These are phyloP conservation scores for Ustilago bromivora DNA, from an alignment of 1,284 basidiomycete genomes.

Conservation along the genomic window DNA sequence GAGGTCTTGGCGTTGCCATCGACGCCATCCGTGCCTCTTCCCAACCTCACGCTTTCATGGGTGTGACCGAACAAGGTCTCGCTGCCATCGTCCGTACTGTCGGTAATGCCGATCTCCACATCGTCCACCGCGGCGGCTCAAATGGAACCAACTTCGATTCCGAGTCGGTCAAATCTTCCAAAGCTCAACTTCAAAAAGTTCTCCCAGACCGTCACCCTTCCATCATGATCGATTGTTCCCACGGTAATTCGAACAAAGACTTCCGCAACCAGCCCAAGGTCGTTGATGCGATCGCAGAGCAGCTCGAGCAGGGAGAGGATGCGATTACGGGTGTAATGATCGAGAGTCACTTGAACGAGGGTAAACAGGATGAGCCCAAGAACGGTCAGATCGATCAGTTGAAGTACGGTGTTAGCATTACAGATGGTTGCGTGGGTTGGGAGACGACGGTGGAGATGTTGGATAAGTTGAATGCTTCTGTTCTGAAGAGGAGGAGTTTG, in stretches of 20 bases:
- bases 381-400: constrained; percentile 61
- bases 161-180: constrained; percentile 80
- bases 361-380: constrained; percentile 69
- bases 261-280: constrained; percentile 72
- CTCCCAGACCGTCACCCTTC: constrained; percentile 56
- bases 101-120: constrained; percentile 76
- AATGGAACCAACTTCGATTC: constrained; percentile 75
- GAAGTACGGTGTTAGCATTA: constrained; percentile 69
- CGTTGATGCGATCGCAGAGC: constrained; percentile 80
- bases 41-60: constrained; percentile 68
- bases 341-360: constrained; percentile 87
- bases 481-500: constrained; percentile 39
- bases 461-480: constrained; percentile 67
- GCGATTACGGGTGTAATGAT: constrained; percentile 96
- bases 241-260: constrained; percentile 70
- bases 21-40: constrained; percentile 68
- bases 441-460: constrained; percentile 75
- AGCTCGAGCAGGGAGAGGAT: constrained; percentile 81
- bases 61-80: constrained; percentile 73
- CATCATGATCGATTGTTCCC: constrained; percentile 70
- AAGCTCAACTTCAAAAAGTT: constrained; percentile 75
- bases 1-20: constrained; percentile 73
- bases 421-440: constrained; percentile 86
- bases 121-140: constrained; percentile 68
- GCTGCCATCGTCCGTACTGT: constrained; percentile 95